These are phyloP conservation scores for Suillus hirtellus DNA, from an alignment of 768 basidiomycete genomes.

Conservation along the genomic window DNA sequence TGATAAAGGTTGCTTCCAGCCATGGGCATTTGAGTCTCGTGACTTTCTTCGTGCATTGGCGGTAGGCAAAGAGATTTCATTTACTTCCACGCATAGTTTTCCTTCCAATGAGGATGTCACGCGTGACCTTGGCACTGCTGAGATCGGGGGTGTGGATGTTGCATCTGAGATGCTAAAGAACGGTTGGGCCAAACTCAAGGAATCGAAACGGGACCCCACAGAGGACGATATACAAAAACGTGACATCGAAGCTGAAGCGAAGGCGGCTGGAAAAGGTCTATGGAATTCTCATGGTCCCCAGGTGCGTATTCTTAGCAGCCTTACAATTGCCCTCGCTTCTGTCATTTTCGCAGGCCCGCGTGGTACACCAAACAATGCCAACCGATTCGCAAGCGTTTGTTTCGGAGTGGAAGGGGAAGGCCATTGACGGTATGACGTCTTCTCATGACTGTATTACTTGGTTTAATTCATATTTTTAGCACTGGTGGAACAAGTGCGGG, in stretches of 20 bases:
- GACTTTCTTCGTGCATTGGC: conserved; percentile 85
- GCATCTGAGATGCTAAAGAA: conserved; percentile 74
- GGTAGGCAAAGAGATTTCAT: conserved; percentile 90
- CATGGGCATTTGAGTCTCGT: conserved; percentile 90
- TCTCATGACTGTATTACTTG: conserved; percentile 4
- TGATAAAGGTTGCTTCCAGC: conserved; percentile 42
- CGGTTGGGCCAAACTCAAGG: conserved; percentile 95
- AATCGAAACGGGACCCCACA: conserved; percentile 77
- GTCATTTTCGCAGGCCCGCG: conserved; percentile 53
- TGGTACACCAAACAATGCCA: conserved; percentile 86
- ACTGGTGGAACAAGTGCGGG: conserved; percentile 91
- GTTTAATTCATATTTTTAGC: conserved; percentile 43
- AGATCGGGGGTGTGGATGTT: conserved; percentile 72
- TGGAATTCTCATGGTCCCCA: conserved; percentile 85
- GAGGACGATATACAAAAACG: conserved; percentile 74
- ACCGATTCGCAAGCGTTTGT: conserved; percentile 87
- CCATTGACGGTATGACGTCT: conserved; percentile 67
- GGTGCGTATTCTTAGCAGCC: conserved; percentile 36
- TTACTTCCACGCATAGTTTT: conserved; percentile 78
- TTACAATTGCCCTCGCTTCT: not conserved
- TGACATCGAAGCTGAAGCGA: conserved; percentile 78
- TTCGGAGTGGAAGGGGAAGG: conserved; percentile 87
- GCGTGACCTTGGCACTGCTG: conserved; percentile 78
- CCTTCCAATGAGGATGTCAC: conserved; percentile 72
- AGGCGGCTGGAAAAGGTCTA: conserved; percentile 70